Evolutionary conservation across 2,329 filamentous ascomycete genomes (phyloP).

Genomic region (Fusarium mangiferae): DNA sequence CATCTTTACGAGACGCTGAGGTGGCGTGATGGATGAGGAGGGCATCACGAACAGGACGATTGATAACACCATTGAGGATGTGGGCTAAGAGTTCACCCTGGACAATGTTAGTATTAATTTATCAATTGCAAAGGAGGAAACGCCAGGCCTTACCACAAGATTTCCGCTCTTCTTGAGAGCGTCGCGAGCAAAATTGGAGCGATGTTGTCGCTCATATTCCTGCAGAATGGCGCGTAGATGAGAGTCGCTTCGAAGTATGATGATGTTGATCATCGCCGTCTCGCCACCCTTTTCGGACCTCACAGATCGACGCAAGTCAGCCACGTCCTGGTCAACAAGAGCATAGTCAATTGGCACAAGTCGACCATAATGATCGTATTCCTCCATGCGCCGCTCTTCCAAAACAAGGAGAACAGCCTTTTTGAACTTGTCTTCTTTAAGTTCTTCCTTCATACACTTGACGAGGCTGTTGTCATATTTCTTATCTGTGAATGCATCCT

Average conservation of each 20-base stretch:
- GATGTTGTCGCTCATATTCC: slow-evolving; percentile 78
- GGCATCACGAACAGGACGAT: slow-evolving; percentile 91
- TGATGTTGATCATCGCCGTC: slow-evolving; percentile 85
- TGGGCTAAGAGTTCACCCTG: slow-evolving; percentile 95
- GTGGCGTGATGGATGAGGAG: slow-evolving; percentile 92
- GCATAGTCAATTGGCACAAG: slow-evolving; percentile 66
- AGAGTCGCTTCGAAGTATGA: slow-evolving; percentile 80
- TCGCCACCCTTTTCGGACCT: slow-evolving; percentile 84
- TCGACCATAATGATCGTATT: slow-evolving; percentile 73
- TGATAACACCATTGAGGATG: slow-evolving; percentile 96
- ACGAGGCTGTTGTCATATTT: slow-evolving; percentile 85
- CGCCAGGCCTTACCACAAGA: slow-evolving; percentile 78
- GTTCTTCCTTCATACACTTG: slow-evolving; percentile 89
- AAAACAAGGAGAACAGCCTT: slow-evolving; percentile 85
- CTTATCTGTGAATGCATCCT: slow-evolving; percentile 88
- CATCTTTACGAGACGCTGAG: slow-evolving; percentile 75
- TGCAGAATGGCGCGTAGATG: slow-evolving; percentile 85
- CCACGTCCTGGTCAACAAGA: slow-evolving; percentile 76
- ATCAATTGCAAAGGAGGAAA: not conserved
- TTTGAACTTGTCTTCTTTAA: slow-evolving; percentile 97
- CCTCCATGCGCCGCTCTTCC: slow-evolving; percentile 85
- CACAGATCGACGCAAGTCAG: slow-evolving; percentile 74
- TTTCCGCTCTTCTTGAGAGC: slow-evolving; percentile 91
- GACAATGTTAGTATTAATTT: slow-evolving; percentile 5
- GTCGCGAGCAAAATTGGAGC: slow-evolving; percentile 86